Conservation (phyloP, 2,329 filamentous ascomycete genomes). For the Cladosporium sp. region DNA sequence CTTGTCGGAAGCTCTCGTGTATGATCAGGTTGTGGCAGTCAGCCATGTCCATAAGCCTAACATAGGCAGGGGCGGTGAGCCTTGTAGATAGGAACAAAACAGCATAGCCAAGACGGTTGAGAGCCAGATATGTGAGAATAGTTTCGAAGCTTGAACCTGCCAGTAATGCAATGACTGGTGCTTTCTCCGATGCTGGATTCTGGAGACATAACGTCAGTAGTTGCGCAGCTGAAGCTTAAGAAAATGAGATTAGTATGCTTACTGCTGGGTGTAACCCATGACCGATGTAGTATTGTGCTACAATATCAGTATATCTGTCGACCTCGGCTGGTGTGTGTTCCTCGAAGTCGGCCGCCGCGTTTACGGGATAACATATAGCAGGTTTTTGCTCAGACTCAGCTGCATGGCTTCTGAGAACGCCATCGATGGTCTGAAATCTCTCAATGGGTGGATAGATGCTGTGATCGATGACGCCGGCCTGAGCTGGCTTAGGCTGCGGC, state of each 20-base stretch:
- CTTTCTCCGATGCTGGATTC: slow-evolving; percentile 22
- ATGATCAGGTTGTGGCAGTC: slow-evolving; percentile 28
- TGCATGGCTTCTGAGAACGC: slow-evolving; percentile 30
- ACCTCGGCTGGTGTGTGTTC: slow-evolving; percentile 26
- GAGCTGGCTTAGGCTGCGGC: not conserved
- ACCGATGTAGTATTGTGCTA: slow-evolving; percentile 22
- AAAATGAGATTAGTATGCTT: not conserved
- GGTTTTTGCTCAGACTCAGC: slow-evolving; percentile 26
- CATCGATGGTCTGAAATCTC: slow-evolving; percentile 30
- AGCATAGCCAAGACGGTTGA: slow-evolving; percentile 54
- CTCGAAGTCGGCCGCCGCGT: slow-evolving; percentile 27
- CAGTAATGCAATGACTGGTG: slow-evolving; percentile 46
- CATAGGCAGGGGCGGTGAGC: slow-evolving; percentile 49
- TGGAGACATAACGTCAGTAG: slow-evolving; percentile 1
- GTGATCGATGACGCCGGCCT: slow-evolving; percentile 8
- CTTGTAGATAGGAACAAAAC: slow-evolving; percentile 53
- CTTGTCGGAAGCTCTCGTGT: slow-evolving; percentile 20
- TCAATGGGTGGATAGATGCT: slow-evolving; percentile 23
- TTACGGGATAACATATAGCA: slow-evolving; percentile 28
- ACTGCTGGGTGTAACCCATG: slow-evolving; percentile 27
- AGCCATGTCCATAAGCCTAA: slow-evolving; percentile 44
- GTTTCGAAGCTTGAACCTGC: slow-evolving; percentile 54
- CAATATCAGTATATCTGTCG: slow-evolving; percentile 26
- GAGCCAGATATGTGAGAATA: slow-evolving; percentile 50
- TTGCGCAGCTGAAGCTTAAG: not conserved